Conservation (phyloP, 495 filamentous ascomycete genomes). For the Terfezia claveryi region DNA sequence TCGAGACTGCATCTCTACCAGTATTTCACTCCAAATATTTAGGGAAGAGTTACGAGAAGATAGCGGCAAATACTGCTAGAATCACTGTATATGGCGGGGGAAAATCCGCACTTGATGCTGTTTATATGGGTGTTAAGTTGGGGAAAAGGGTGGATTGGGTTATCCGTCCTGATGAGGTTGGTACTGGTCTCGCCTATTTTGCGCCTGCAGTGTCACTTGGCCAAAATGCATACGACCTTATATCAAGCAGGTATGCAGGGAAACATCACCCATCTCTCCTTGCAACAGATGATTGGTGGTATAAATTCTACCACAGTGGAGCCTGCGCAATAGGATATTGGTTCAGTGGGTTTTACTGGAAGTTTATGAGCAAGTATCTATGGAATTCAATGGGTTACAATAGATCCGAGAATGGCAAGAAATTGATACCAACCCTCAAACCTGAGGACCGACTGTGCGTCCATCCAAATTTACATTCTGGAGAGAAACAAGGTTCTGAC, state of each 20-base stretch:
- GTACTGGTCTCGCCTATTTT: slow-evolving; percentile 22
- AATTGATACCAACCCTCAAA: slow-evolving; percentile 6
- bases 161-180: slow-evolving; percentile 54
- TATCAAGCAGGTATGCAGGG: too few species aligned
- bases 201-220: background rate
- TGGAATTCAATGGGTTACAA: slow-evolving; percentile 2
- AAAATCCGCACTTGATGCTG: slow-evolving; percentile 60
- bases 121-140: slow-evolving; percentile 39
- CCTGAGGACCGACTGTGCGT: background rate
- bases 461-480: too few species aligned
- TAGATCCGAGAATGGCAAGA: slow-evolving; percentile 10
- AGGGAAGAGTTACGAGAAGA: background rate
- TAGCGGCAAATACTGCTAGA: slow-evolving; percentile 15
- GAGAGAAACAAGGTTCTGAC: too few species aligned
- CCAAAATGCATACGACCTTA: background rate
- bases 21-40: background rate
- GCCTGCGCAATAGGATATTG: slow-evolving; percentile 10
- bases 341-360: slow-evolving; percentile 6
- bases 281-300: background rate
- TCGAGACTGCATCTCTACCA: background rate
- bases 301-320: slow-evolving; percentile 19
- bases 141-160: slow-evolving; percentile 56
- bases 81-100: slow-evolving; percentile 46
- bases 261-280: too few species aligned
- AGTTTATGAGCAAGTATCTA: background rate